Conservation (phyloP, 768 basidiomycete genomes). For the Suillus spraguei region DNA sequence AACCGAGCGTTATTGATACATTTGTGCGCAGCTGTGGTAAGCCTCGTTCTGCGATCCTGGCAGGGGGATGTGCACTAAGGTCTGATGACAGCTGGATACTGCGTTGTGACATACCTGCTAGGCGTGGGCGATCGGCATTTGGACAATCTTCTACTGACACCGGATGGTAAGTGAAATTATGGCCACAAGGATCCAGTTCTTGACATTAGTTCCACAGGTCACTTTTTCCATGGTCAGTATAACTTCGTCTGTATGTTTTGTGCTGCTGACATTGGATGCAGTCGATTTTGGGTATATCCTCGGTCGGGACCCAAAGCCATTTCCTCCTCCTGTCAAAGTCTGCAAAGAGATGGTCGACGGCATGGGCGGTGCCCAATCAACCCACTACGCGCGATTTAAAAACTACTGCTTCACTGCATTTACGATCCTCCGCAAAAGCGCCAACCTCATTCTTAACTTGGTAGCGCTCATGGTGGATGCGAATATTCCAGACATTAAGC, state of each 20-base stretch:
- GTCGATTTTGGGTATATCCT: conserved; percentile 99
- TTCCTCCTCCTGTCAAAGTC: conserved; percentile 97
- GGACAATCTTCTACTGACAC: conserved; percentile 90
- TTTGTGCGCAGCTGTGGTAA: conserved; percentile 96
- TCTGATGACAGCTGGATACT: conserved; percentile 82
- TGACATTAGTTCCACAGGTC: conserved; percentile 45
- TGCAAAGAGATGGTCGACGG: conserved; percentile 99
- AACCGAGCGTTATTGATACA: conserved; percentile 91
- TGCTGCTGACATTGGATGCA: conserved; percentile 33
- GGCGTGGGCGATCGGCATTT: conserved; percentile 98
- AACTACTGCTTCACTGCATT: conserved; percentile 98
- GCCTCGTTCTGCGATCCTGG: conserved; percentile 28
- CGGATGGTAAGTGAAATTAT: conserved; percentile 66
- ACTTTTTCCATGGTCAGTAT: conserved; percentile 93
- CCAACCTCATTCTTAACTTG: conserved; percentile 95
- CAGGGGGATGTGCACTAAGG: conserved; percentile 14
- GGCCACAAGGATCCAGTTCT: conserved; percentile 7
- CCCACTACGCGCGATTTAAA: conserved; percentile 97
- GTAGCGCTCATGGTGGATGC: conserved; percentile 98
- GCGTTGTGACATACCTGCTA: conserved; percentile 93
- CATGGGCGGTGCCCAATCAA: conserved; percentile 95
- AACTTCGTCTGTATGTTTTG: conserved; percentile 1
- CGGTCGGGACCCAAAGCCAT: conserved; percentile 96
- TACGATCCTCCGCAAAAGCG: conserved; percentile 92
- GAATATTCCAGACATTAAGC: conserved; percentile 96